Evolutionary conservation across 2,329 filamentous ascomycete species (phyloP).

Genomic region (Aspergillus cejpii): DNA sequence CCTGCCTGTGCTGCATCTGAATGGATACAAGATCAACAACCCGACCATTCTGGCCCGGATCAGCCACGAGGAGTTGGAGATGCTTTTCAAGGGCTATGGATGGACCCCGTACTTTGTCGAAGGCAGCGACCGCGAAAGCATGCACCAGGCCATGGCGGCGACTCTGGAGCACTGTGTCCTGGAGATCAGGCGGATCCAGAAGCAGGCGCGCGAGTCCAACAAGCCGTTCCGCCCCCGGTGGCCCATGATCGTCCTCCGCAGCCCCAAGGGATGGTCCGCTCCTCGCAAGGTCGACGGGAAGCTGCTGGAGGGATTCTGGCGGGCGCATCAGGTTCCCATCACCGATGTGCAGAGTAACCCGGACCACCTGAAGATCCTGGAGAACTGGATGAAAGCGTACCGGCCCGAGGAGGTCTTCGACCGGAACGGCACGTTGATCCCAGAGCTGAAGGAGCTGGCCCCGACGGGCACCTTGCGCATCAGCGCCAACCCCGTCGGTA

Average conservation of each 20-base stretch:
- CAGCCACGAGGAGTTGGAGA: constrained; percentile 63
- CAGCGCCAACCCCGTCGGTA: constrained; percentile 69
- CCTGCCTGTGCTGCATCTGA: constrained; percentile 68
- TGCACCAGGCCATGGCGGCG: constrained; percentile 76
- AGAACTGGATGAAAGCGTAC: constrained; percentile 72
- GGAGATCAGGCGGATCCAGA: constrained; percentile 63
- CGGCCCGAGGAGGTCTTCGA: constrained; percentile 66
- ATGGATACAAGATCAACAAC: constrained; percentile 82
- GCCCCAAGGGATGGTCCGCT: constrained; percentile 73
- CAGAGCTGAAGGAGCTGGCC: constrained; percentile 58
- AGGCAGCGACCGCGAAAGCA: constrained; percentile 63
- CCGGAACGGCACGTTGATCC: constrained; percentile 55
- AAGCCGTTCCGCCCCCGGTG: constrained; percentile 64
- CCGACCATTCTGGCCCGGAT: constrained; percentile 68
- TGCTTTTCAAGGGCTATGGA: constrained; percentile 66
- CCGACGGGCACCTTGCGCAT: constrained; percentile 62
- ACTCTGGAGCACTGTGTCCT: constrained; percentile 66
- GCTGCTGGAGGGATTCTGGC: constrained; percentile 70
- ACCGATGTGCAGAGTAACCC: constrained; percentile 61
- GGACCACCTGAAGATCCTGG: constrained; percentile 60
- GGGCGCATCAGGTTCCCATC: constrained; percentile 70
- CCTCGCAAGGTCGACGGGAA: constrained; percentile 65
- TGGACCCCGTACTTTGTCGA: constrained; percentile 77
- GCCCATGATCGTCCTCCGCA: constrained; percentile 73
- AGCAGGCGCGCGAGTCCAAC: constrained; percentile 62